These are phyloP conservation scores for Acer yangbiense DNA, from an alignment of 345 rosid species.

Conservation along the genomic window DNA sequence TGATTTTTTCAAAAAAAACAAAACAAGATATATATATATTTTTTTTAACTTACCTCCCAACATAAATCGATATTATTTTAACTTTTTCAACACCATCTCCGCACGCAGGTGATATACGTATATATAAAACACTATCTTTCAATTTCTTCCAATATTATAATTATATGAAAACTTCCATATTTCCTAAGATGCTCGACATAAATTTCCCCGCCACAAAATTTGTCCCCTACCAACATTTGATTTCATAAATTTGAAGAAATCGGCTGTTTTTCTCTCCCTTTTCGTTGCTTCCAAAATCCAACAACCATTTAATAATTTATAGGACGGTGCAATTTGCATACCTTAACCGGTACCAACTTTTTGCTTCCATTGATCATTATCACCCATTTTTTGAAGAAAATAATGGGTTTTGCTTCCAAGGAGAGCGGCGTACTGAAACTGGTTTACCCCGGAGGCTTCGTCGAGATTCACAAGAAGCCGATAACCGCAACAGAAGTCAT, in stretches of 20 bases:
- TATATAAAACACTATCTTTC: too few relatives aligned
- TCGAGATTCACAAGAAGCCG: slow-evolving; percentile 31
- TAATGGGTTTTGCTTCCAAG: slow-evolving; percentile 14
- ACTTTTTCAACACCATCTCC: too few relatives aligned
- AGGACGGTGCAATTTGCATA: too few relatives aligned
- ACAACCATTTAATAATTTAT: too few relatives aligned
- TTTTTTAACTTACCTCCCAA: too few relatives aligned
- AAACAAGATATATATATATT: too few relatives aligned
- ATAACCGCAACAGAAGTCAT: slow-evolving; percentile 43
- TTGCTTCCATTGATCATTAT: background rate
- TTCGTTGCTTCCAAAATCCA: background rate
- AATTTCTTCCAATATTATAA: background rate
- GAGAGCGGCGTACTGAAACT: slow-evolving; percentile 35
- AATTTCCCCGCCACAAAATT: background rate
- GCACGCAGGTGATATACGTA: too few relatives aligned
- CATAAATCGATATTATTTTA: too few relatives aligned
- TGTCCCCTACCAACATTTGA: background rate
- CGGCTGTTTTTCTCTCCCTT: background rate
- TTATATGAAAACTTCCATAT: background rate
- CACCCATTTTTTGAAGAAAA: background rate
- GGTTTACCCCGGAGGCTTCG: slow-evolving; percentile 41
- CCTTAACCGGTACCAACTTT: too few relatives aligned
- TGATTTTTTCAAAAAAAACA: too few relatives aligned
- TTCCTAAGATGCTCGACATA: background rate
- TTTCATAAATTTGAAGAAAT: background rate